Percentiles rank a stretch among this genome's conserved stretches.
These are phyloP conservation scores for Lentinula guzmanii DNA, from an alignment of 768 basidiomycete genomes.

Conservation along the genomic window DNA sequence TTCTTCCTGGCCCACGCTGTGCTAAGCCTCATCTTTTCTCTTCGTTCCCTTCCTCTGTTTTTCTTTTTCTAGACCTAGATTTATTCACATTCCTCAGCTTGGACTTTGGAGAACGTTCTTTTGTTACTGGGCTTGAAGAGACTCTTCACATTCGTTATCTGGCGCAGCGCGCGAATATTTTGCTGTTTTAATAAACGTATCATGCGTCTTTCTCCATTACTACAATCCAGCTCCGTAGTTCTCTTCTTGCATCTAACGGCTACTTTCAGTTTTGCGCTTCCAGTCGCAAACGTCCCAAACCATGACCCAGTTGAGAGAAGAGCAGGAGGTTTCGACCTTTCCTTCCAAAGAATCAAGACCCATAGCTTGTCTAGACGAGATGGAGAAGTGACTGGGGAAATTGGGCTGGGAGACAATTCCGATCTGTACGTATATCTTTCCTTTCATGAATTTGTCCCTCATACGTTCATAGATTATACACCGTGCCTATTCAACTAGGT, in stretches of 20 bases:
- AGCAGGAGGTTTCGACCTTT: neutral
- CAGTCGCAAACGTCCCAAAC: neutral
- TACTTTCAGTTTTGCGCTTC: neutral
- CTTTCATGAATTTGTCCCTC: neutral
- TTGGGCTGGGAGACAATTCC: slow-evolving; percentile 29
- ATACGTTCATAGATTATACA: slow-evolving; percentile 22
- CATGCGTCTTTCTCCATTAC: neutral
- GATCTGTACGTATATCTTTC: slow-evolving; percentile 25
- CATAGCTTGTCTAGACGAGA: neutral
- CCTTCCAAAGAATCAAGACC: neutral
- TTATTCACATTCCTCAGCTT: neutral
- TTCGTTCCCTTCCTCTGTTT: neutral
- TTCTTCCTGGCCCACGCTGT: neutral
- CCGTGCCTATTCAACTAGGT: slow-evolving; percentile 29
- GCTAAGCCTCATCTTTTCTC: neutral
- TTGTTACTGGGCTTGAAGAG: neutral
- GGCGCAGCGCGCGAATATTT: neutral
- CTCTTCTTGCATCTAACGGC: neutral
- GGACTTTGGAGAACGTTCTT: neutral
- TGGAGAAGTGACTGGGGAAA: slow-evolving; percentile 24
- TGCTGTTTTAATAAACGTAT: neutral
- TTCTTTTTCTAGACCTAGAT: neutral
- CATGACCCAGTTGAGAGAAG: neutral
- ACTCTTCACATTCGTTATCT: neutral
- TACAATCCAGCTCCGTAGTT: neutral